Conservation (phyloP, 2,329 filamentous ascomycete species). For the Xylariomycetidae sp. region DNA sequence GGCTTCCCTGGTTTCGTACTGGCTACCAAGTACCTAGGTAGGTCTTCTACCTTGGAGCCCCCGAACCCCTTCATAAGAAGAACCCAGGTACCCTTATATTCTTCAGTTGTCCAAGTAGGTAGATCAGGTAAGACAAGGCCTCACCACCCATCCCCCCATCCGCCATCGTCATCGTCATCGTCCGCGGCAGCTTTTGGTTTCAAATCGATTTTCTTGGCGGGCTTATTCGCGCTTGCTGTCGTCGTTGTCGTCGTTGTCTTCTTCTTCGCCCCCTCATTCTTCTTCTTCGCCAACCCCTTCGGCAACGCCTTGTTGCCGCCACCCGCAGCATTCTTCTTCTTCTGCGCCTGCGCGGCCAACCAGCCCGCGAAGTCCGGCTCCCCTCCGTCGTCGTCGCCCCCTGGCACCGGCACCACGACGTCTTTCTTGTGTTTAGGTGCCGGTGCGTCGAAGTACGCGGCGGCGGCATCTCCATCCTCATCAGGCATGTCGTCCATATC, state of each 20-base stretch:
- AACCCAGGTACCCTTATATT: neutral
- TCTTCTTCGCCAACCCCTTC: slow-evolving; percentile 69
- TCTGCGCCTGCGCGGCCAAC: slow-evolving; percentile 81
- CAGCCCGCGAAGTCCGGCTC: slow-evolving; percentile 96
- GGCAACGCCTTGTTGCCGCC: slow-evolving; percentile 59
- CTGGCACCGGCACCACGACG: slow-evolving; percentile 24
- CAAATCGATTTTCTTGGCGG: slow-evolving; percentile 61
- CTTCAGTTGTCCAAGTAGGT: too few relatives aligned
- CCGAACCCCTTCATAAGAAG: neutral
- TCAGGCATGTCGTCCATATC: slow-evolving; percentile 38
- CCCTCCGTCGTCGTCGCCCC: slow-evolving; percentile 71
- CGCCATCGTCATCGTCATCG: slow-evolving; percentile 54
- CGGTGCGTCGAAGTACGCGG: slow-evolving; percentile 1
- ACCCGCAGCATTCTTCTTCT: slow-evolving; percentile 36
- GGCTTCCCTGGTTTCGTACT: too few relatives aligned
- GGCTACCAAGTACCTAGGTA: too few relatives aligned
- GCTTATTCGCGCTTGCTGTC: slow-evolving; percentile 19
- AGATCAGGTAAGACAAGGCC: neutral
- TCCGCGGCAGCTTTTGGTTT: slow-evolving; percentile 55
- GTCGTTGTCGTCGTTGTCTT: slow-evolving; percentile 31
- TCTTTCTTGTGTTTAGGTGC: slow-evolving; percentile 24
- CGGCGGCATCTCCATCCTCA: slow-evolving; percentile 37
- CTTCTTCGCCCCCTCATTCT: slow-evolving; percentile 21
- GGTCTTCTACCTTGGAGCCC: too few relatives aligned
- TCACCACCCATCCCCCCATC: slow-evolving; percentile 62